phyloP scores from a whole-genome alignment of 1,284 basidiomycete genomes.

The Cystobasidium slooffiae region DNA sequence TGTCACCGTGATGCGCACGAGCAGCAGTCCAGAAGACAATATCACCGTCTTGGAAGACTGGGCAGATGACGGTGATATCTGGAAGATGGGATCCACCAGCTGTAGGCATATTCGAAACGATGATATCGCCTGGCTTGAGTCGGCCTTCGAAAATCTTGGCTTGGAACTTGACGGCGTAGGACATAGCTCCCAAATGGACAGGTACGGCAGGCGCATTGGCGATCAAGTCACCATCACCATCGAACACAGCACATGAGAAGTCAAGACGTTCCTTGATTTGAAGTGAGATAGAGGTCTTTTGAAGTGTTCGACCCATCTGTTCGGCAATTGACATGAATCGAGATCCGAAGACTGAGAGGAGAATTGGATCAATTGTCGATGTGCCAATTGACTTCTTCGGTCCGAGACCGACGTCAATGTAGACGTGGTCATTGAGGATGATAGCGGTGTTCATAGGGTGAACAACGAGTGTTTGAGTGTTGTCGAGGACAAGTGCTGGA shows the following conservation, averaged over 20 bases:
- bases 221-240: slow-evolving; percentile 64
- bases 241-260: slow-evolving; percentile 76
- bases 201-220: slow-evolving; percentile 38
- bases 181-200: slow-evolving; percentile 47
- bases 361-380: slow-evolving; percentile 68
- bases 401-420: slow-evolving; percentile 46
- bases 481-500: slow-evolving; percentile 86
- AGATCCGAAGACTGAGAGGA: slow-evolving; percentile 86
- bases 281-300: slow-evolving; percentile 75
- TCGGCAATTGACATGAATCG: slow-evolving; percentile 72
- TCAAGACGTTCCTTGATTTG: slow-evolving; percentile 50
- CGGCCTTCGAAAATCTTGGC: slow-evolving; percentile 55
- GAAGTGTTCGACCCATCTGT: slow-evolving; percentile 86
- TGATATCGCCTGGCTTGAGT: slow-evolving; percentile 81
- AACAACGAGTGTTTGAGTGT: slow-evolving; percentile 87
- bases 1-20: slow-evolving; percentile 67
- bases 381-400: slow-evolving; percentile 37
- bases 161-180: slow-evolving; percentile 36
- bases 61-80: slow-evolving; percentile 74
- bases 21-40: slow-evolving; percentile 93
- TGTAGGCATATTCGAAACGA: slow-evolving; percentile 61
- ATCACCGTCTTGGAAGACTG: slow-evolving; percentile 70
- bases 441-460: slow-evolving; percentile 50
- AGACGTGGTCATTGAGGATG: slow-evolving; percentile 50
- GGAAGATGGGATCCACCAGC: slow-evolving; percentile 65